phyloP scores from a whole-genome alignment of 2,329 filamentous ascomycete species.

The Botrytis porri region DNA sequence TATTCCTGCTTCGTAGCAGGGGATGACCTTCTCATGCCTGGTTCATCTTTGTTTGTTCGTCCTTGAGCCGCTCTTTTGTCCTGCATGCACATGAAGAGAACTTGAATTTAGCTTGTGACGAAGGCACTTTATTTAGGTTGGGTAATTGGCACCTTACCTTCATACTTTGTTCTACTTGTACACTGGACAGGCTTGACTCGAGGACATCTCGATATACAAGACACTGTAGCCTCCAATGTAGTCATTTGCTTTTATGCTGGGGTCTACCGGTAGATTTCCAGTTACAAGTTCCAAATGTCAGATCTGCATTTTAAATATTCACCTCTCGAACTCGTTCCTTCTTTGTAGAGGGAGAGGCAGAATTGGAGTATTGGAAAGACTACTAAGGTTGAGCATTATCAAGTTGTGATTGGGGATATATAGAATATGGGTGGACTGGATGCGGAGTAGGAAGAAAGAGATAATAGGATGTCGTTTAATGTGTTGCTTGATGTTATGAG shows the following conservation, averaged over 20 bases:
- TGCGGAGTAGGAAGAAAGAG: neutral
- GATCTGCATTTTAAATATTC: neutral
- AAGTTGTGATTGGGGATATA: neutral
- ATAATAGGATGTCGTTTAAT: neutral
- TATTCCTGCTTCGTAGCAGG: neutral
- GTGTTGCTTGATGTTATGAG: neutral
- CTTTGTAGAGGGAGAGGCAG: rapidly evolving
- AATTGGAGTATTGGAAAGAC: neutral
- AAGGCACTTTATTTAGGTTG: neutral
- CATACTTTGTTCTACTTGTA: neutral
- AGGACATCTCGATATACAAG: neutral
- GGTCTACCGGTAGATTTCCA: neutral
- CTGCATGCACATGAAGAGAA: neutral
- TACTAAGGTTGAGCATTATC: neutral
- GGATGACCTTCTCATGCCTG: neutral
- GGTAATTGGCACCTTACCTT: neutral
- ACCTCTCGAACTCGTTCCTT: no score
- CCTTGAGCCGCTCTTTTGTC: neutral
- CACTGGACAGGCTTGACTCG: neutral
- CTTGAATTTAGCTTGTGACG: neutral
- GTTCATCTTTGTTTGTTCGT: neutral
- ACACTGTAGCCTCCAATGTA: neutral
- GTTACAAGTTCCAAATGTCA: neutral
- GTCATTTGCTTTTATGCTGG: neutral
- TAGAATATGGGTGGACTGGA: neutral